These are phyloP conservation scores for Tolypocladium album DNA, from an alignment of 2,329 filamentous ascomycete species.

Conservation along the genomic window DNA sequence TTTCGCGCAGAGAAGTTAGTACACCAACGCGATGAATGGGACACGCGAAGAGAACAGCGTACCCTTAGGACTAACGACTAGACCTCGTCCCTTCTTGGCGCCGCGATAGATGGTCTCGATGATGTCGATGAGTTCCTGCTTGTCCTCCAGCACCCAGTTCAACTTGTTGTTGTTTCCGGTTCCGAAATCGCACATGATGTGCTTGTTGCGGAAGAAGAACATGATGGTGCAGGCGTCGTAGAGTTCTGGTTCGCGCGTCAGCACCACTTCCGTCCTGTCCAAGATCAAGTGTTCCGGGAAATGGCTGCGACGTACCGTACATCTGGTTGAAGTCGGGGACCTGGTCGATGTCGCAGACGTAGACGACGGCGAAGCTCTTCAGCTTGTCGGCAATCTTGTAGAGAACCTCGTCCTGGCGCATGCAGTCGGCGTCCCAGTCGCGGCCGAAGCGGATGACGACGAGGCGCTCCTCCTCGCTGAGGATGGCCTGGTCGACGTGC, in stretches of 20 bases:
- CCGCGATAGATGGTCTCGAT: conserved; percentile 96
- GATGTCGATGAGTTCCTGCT: conserved; percentile 97
- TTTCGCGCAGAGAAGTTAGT: background rate
- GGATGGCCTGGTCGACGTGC: conserved; percentile 97
- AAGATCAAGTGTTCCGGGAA: background rate
- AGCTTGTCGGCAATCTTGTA: conserved; percentile 89
- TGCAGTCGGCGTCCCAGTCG: conserved; percentile 67
- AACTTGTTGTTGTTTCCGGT: conserved; percentile 99
- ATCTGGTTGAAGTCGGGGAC: conserved; percentile 92
- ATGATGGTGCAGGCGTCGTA: conserved; percentile 92
- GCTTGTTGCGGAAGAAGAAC: conserved; percentile 96
- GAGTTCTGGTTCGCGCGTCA: conserved; percentile 35
- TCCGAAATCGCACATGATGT: conserved; percentile 97
- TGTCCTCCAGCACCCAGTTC: conserved; percentile 89
- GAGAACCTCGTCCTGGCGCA: conserved; percentile 79
- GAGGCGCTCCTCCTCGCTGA: conserved; percentile 76
- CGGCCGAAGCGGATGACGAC: conserved; percentile 91
- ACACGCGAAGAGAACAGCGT: background rate
- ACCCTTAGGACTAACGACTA: conserved; percentile 91
- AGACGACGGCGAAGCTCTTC: conserved; percentile 88
- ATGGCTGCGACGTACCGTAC: conserved; percentile 48
- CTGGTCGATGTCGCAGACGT: conserved; percentile 85
- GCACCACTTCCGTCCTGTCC: background rate
- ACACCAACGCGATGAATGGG: background rate
- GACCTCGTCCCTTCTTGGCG: conserved; percentile 94